These are phyloP conservation scores for Ophiosphaerella herpotricha DNA, from an alignment of 2,329 filamentous ascomycete genomes.

Conservation along the genomic window DNA sequence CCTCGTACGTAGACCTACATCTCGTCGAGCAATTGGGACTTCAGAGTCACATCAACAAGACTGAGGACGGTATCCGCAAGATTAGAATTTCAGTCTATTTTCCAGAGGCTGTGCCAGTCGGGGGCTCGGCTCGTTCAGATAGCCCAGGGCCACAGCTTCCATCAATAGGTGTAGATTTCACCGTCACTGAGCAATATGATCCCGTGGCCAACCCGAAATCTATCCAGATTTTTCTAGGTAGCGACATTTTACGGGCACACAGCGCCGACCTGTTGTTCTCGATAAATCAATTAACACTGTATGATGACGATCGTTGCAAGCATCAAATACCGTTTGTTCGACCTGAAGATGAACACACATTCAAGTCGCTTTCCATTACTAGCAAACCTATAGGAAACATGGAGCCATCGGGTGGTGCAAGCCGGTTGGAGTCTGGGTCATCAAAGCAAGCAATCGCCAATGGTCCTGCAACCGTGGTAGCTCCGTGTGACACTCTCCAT, in stretches of 20 bases:
- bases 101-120: slow-evolving; percentile 83
- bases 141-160: slow-evolving; percentile 81
- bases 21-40: slow-evolving; percentile 77
- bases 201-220: slow-evolving; percentile 59
- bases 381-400: slow-evolving; percentile 24
- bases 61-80: slow-evolving; percentile 67
- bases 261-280: slow-evolving; percentile 92
- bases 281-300: slow-evolving; percentile 84
- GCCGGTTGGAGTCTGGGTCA: slow-evolving; percentile 2
- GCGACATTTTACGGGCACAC: slow-evolving; percentile 81
- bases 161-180: slow-evolving; percentile 77
- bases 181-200: slow-evolving; percentile 65
- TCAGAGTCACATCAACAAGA: slow-evolving; percentile 66
- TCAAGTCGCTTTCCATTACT: slow-evolving; percentile 74
- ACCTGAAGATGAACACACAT: slow-evolving; percentile 82
- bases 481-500: slow-evolving; percentile 7
- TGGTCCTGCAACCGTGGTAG: slow-evolving; percentile 3
- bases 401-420: slow-evolving; percentile 4
- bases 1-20: slow-evolving; percentile 77
- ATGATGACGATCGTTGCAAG: slow-evolving; percentile 84
- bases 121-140: slow-evolving; percentile 71
- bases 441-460: slow-evolving; percentile 4
- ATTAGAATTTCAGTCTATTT: slow-evolving; percentile 85
- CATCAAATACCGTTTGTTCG: slow-evolving; percentile 89
- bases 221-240: slow-evolving; percentile 88